A percentile compares a stretch with the other conserved stretches of the same genome.
These are phyloP conservation scores for Mucor sp. DNA, from an alignment of 371 early-diverging fungal genomes.

Conservation along the genomic window DNA sequence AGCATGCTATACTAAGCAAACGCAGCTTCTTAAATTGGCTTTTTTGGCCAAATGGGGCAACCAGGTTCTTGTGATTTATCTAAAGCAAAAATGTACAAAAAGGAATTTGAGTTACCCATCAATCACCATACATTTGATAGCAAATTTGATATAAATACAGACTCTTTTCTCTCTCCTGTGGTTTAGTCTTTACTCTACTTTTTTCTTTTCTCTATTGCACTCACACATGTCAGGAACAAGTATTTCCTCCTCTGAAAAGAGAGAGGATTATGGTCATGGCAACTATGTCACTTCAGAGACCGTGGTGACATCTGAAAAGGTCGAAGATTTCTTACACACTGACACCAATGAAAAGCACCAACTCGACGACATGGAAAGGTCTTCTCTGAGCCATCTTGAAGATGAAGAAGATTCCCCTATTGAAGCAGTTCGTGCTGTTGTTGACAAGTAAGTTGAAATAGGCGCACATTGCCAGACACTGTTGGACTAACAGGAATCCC, in stretches of 20 bases:
- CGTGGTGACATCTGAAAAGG: conserved; percentile 17
- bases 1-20: neutral
- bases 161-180: neutral
- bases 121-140: neutral
- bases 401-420: conserved; percentile 63
- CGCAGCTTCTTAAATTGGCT: conserved; percentile 16
- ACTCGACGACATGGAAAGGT: neutral
- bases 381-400: neutral
- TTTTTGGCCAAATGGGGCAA: conserved; percentile 21
- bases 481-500: neutral
- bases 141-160: neutral
- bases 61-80: neutral
- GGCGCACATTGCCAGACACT: neutral
- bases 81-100: neutral
- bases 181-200: neutral
- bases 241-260: conserved; percentile 13
- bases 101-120: neutral
- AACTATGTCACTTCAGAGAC: conserved; percentile 11
- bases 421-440: conserved; percentile 73
- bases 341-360: neutral
- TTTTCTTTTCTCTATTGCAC: neutral
- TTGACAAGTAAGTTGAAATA: conserved; percentile 20
- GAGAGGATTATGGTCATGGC: neutral
- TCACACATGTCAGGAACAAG: conserved; percentile 18
- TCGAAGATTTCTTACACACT: conserved; percentile 11